Conservation (phyloP, 73 alveolate genomes). For the Paramecium bursaria region DNA sequence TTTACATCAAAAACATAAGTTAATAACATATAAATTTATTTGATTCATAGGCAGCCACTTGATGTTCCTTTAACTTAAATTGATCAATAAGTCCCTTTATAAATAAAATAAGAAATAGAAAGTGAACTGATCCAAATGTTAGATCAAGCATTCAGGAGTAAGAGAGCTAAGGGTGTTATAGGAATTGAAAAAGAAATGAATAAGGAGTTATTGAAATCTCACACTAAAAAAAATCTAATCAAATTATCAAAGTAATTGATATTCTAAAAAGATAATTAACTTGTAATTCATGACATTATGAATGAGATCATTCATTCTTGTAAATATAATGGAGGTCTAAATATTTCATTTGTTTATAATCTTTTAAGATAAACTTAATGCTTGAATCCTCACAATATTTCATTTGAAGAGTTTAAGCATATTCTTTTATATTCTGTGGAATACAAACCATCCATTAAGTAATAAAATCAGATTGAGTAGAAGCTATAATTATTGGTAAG, state of each 20-base stretch:
- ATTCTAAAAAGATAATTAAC: background rate
- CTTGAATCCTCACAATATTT: slow-evolving; percentile 47
- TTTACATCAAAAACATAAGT: slow-evolving; percentile 2
- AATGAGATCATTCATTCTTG: slow-evolving; percentile 46
- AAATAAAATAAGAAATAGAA: background rate
- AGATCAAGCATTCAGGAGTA: slow-evolving; percentile 34
- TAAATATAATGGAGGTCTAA: background rate
- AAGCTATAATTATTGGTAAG: slow-evolving; percentile 5
- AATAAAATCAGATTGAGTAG: slow-evolving; percentile 21
- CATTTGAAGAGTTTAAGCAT: slow-evolving; percentile 53
- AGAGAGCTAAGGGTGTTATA: slow-evolving; percentile 52
- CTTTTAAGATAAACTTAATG: slow-evolving; percentile 30
- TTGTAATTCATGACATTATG: slow-evolving; percentile 5
- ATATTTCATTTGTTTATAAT: slow-evolving; percentile 15
- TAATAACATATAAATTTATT: background rate
- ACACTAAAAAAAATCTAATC: background rate
- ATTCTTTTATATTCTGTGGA: slow-evolving; percentile 36
- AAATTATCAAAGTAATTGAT: slow-evolving; percentile 24
- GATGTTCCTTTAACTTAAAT: slow-evolving; percentile 40
- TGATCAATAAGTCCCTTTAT: slow-evolving; percentile 2
- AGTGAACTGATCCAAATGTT: background rate
- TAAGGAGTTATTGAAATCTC: slow-evolving; percentile 24
- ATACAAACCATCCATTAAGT: slow-evolving; percentile 13
- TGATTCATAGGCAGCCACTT: slow-evolving; percentile 39
- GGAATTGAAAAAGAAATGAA: slow-evolving; percentile 50